A percentile compares a stretch with the other conserved stretches of the same genome.
phyloP scores from a whole-genome alignment of 495 filamentous ascomycete species.

The Talaromyces proteolyticus region DNA sequence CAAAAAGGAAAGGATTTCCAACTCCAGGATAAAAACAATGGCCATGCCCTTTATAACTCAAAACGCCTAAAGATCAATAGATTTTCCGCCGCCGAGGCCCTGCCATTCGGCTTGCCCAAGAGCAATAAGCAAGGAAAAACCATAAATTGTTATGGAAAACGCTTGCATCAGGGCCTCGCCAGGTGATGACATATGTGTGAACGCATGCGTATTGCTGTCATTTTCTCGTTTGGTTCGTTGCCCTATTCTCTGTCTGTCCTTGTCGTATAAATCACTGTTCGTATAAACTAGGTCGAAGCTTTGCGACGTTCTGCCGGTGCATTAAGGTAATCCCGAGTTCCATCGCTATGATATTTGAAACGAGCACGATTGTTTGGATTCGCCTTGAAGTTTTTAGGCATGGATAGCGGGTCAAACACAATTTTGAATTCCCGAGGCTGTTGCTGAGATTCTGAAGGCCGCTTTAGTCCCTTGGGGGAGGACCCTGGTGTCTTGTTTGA shows the following conservation, averaged over 20 bases:
- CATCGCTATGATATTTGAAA: slow-evolving; percentile 9
- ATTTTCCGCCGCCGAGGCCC: neutral
- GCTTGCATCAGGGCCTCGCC: neutral
- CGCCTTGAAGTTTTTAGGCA: slow-evolving; percentile 15
- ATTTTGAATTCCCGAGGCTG: no score
- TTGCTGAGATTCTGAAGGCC: no score
- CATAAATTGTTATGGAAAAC: neutral
- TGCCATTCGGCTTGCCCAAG: neutral
- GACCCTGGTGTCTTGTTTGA: no score
- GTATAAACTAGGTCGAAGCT: neutral
- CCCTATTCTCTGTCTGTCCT: no score
- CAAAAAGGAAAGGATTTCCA: no score
- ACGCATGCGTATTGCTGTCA: no score
- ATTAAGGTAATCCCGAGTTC: slow-evolving; percentile 16
- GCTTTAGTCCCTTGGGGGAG: no score
- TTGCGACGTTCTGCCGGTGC: slow-evolving; percentile 3
- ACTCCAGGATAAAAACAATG: no score
- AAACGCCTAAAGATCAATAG: neutral
- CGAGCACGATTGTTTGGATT: slow-evolving; percentile 23
- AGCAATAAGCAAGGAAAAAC: neutral
- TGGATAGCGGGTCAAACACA: slow-evolving; percentile 6
- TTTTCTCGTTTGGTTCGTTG: no score
- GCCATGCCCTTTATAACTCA: neutral
- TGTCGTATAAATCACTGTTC: neutral
- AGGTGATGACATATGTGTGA: no score